phyloP scores from a whole-genome alignment of 768 basidiomycete genomes.

The Dentipellis sp. region DNA sequence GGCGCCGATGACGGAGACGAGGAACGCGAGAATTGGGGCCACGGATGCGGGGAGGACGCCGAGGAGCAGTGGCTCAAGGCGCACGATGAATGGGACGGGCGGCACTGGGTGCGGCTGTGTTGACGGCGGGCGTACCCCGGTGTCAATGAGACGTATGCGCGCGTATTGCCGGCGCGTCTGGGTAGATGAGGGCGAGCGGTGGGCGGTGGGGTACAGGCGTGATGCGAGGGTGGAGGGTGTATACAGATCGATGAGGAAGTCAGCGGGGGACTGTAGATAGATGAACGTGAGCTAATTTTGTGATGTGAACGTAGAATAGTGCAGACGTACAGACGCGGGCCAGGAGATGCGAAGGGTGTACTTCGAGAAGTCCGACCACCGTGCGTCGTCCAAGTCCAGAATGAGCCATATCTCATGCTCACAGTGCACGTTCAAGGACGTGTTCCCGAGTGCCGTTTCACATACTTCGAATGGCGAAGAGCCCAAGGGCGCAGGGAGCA shows the following conservation, averaged over 20 bases:
- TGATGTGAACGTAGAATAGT: neutral
- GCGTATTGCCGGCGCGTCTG: slow-evolving; percentile 42
- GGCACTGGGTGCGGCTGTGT: slow-evolving; percentile 8
- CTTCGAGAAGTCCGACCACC: slow-evolving; percentile 17
- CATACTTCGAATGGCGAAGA: slow-evolving; percentile 25
- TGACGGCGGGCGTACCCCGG: slow-evolving; percentile 40
- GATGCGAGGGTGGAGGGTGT: slow-evolving; percentile 24
- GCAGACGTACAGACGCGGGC: slow-evolving; percentile 25
- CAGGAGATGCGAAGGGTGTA: slow-evolving; percentile 28
- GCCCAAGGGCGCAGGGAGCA: slow-evolving; percentile 1
- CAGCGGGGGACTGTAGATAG: slow-evolving; percentile 39
- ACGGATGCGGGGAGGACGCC: slow-evolving; percentile 51
- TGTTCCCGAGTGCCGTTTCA: slow-evolving; percentile 11
- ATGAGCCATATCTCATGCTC: slow-evolving; percentile 23
- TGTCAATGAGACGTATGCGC: slow-evolving; percentile 43
- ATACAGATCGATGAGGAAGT: slow-evolving; percentile 32
- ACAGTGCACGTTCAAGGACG: slow-evolving; percentile 4
- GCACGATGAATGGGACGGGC: slow-evolving; percentile 41
- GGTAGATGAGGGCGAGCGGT: neutral
- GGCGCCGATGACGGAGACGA: slow-evolving; percentile 19
- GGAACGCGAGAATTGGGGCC: slow-evolving; percentile 22
- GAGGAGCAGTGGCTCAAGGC: slow-evolving; percentile 51
- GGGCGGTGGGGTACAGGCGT: slow-evolving; percentile 6
- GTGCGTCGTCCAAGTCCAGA: slow-evolving; percentile 19
- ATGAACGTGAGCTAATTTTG: no score